Conservation (phyloP, 1,284 basidiomycete genomes). For the Microbotryum scabiosae region DNA sequence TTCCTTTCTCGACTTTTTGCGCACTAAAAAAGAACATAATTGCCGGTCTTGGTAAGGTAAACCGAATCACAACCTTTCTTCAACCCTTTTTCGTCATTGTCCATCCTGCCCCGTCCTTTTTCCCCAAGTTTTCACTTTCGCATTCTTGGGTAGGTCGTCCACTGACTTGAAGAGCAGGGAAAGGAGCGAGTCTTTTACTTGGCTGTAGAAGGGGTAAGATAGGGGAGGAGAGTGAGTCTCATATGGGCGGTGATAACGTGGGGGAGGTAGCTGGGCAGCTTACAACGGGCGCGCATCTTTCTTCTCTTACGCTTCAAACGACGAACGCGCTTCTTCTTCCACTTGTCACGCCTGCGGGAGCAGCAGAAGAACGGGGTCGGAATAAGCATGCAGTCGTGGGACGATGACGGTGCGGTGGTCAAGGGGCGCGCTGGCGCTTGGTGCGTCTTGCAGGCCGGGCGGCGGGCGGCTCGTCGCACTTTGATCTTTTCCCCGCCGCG, state of each 20-base stretch:
- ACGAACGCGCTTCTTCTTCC: slow-evolving; percentile 38
- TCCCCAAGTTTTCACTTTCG: too few relatives aligned
- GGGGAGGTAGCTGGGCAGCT: too few relatives aligned
- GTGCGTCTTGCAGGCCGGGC: neutral
- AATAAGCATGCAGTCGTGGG: neutral
- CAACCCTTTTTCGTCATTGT: too few relatives aligned
- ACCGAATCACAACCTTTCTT: too few relatives aligned
- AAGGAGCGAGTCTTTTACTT: slow-evolving; percentile 1
- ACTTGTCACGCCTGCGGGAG: slow-evolving; percentile 36
- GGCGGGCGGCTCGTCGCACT: neutral
- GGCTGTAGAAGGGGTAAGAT: neutral
- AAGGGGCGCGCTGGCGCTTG: neutral
- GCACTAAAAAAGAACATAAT: too few relatives aligned
- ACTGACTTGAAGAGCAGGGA: neutral
- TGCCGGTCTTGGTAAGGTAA: too few relatives aligned
- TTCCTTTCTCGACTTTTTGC: too few relatives aligned
- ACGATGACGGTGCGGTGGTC: neutral
- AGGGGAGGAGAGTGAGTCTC: too few relatives aligned
- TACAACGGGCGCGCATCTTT: slow-evolving; percentile 29
- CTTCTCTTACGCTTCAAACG: slow-evolving; percentile 37
- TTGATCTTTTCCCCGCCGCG: neutral
- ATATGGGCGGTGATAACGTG: too few relatives aligned
- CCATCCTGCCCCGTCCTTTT: too few relatives aligned
- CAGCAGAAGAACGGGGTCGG: neutral
- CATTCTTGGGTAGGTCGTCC: too few relatives aligned